Percentiles rank a stretch among this genome's conserved stretches.
These are phyloP conservation scores for Cytauxzoon felis DNA, from an alignment of 169 alveolate genomes.

Conservation along the genomic window DNA sequence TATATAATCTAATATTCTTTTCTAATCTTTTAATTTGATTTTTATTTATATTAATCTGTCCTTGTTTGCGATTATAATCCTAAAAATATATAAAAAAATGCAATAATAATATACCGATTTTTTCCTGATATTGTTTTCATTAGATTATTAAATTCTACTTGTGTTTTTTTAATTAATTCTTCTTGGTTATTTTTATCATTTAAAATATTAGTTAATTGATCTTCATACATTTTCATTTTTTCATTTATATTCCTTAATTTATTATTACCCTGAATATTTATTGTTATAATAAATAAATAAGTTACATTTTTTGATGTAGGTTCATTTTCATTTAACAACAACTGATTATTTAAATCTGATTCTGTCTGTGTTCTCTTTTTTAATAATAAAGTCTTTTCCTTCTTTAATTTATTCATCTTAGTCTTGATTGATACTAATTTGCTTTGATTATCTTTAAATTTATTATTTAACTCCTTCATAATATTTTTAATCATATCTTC, in stretches of 20 bases:
- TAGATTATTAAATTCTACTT: conserved; percentile 12
- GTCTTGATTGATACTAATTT: not conserved
- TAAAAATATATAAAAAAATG: not conserved
- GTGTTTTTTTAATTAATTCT: not conserved
- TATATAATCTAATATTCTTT: conserved; percentile 24
- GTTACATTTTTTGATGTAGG: conserved; percentile 2
- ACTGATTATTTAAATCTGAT: conserved; percentile 38
- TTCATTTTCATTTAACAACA: conserved; percentile 1
- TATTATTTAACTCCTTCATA: conserved; percentile 15
- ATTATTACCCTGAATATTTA: not conserved
- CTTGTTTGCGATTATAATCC: conserved; percentile 27
- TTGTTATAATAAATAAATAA: not conserved
- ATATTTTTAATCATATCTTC: conserved; percentile 3
- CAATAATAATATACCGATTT: not conserved
- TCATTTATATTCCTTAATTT: conserved; percentile 17
- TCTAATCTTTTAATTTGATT: conserved; percentile 22
- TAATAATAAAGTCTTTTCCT: conserved; percentile 22
- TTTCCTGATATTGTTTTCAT: conserved; percentile 4
- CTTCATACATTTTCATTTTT: conserved; percentile 18
- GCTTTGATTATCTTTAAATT: not conserved
- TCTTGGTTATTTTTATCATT: conserved; percentile 21
- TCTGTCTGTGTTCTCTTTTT: conserved; percentile 41
- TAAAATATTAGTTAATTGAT: conserved; percentile 1
- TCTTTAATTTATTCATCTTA: not conserved
- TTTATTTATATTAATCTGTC: conserved; percentile 18